These are phyloP conservation scores for Chromosphaera perkinsii DNA, from an alignment of 208 protist species.

Conservation along the genomic window DNA sequence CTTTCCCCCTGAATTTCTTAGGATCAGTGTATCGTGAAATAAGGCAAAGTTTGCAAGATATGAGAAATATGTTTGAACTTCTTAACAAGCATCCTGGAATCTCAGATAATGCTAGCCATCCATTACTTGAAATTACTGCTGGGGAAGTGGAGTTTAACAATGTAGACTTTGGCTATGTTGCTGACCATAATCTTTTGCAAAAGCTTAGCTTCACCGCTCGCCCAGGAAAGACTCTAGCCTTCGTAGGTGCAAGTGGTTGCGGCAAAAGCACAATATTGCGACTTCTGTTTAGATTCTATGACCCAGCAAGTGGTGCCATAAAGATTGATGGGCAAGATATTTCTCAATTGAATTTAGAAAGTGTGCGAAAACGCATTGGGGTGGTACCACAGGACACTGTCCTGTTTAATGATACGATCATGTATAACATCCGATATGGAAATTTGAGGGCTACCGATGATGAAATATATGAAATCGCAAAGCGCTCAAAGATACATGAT, in stretches of 20 bases:
- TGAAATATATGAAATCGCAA: slow-evolving; percentile 36
- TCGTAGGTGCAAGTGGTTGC: slow-evolving; percentile 55
- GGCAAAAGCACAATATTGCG: slow-evolving; percentile 61
- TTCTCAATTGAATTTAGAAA: slow-evolving; percentile 28
- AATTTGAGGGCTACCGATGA: slow-evolving; percentile 25
- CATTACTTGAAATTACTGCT: background rate
- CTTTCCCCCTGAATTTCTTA: slow-evolving; percentile 68
- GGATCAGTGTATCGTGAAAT: slow-evolving; percentile 62
- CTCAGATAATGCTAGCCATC: background rate
- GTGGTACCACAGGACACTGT: slow-evolving; percentile 58
- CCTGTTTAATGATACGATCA: slow-evolving; percentile 60
- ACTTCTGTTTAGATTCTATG: slow-evolving; percentile 65
- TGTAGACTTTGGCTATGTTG: slow-evolving; percentile 19
- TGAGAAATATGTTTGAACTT: slow-evolving; percentile 60
- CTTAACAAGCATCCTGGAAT: slow-evolving; percentile 35
- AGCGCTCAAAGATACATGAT: slow-evolving; percentile 37
- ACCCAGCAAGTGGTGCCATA: slow-evolving; percentile 45
- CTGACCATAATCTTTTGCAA: background rate
- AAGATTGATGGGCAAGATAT: slow-evolving; percentile 57
- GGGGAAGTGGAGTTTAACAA: slow-evolving; percentile 18
- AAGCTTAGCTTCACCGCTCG: slow-evolving; percentile 35
- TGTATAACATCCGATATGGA: slow-evolving; percentile 60
- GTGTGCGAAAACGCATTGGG: slow-evolving; percentile 47
- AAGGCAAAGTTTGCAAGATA: slow-evolving; percentile 60
- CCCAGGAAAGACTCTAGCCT: slow-evolving; percentile 53